Evolutionary conservation across 2,329 filamentous ascomycete genomes (phyloP).

Genomic region (Fusarium humuli): DNA sequence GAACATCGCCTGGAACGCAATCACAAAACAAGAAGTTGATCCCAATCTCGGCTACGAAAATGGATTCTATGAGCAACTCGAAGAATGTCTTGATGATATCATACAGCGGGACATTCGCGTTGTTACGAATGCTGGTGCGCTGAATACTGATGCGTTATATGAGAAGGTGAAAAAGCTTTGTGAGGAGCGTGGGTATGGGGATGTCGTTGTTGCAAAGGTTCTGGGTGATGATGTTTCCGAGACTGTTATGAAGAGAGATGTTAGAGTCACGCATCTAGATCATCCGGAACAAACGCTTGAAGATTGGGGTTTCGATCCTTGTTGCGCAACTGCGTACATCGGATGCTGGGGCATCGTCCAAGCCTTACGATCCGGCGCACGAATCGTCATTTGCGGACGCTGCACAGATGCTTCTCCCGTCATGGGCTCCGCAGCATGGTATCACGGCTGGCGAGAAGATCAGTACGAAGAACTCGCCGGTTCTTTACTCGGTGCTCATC

Average conservation of each 20-base stretch:
- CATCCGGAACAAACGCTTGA: slow-evolving; percentile 47
- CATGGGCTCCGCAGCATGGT: slow-evolving; percentile 67
- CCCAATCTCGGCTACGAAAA: slow-evolving; percentile 51
- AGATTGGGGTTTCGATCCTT: slow-evolving; percentile 46
- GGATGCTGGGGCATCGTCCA: slow-evolving; percentile 61
- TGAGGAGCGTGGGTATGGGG: slow-evolving; percentile 42
- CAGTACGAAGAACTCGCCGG: slow-evolving; percentile 63
- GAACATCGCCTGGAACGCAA: slow-evolving; percentile 62
- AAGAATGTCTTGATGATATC: slow-evolving; percentile 53
- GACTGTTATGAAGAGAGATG: slow-evolving; percentile 31
- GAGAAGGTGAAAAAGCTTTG: slow-evolving; percentile 49
- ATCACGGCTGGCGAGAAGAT: slow-evolving; percentile 63
- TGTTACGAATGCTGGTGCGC: slow-evolving; percentile 55
- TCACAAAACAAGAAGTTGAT: slow-evolving; percentile 50
- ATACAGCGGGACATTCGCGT: slow-evolving; percentile 52
- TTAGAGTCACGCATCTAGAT: slow-evolving; percentile 45
- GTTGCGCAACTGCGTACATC: slow-evolving; percentile 57
- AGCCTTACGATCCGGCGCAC: slow-evolving; percentile 56
- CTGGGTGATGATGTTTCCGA: slow-evolving; percentile 55
- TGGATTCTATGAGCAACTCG: slow-evolving; percentile 58
- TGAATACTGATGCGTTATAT: slow-evolving; percentile 52
- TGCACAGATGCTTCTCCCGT: slow-evolving; percentile 64
- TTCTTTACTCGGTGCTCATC: slow-evolving; percentile 62
- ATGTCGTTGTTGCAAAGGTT: slow-evolving; percentile 53
- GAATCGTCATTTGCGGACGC: slow-evolving; percentile 62